Base-by-base conservation (phyloP, 129 eudicot species). In the Calendula officinalis region DNA sequence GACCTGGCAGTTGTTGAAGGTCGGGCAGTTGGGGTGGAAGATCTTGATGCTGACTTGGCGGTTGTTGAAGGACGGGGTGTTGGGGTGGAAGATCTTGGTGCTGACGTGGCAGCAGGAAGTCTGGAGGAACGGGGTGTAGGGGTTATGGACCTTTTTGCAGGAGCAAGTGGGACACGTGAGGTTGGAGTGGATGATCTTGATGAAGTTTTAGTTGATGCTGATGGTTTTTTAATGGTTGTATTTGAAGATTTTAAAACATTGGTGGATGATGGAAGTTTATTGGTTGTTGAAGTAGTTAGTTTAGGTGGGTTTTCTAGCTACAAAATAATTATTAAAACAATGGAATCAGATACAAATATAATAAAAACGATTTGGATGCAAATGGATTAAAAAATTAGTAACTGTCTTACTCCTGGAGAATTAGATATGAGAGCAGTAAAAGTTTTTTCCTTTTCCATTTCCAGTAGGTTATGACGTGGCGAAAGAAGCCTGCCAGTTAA, bases 401-500 rank as follows among this genome's bases (percentile, higher is more conserved):
- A 53, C 36, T 61, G 27, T 30, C 88, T 79, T 86, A 79, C 95
- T 56, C 51, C 63, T 49, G 67, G 53, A 59, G 71, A 60, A 51
- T 42, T 67, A 42, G 78, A 40, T 40, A 38, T 72, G 52, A 46
- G 67, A 51, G 59, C 56, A 15, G 50, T 58, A 41, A 56, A 62
- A 50, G 64, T 37, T 43, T 73, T 73, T 27, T 66, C 74, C 48
- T 60, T 54, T 43, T 67, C 75, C 49, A 40, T 62, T 56, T 83
- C 97, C 33, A 66, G 27, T 33, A 84, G 72, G 56, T 77, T 75
- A 6, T 74, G 77, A 49, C 84, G 81, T 27, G 81, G 88, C 51
- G 86, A 68, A 49, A 86, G 82, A 78, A 90, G 88, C 95, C 95
- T 86, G 91, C n/a, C n/a, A 34, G 56, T 48, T 69, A n/a, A n/a